Conservation (phyloP, 1,284 basidiomycete species). For the Ustilago lituana region DNA sequence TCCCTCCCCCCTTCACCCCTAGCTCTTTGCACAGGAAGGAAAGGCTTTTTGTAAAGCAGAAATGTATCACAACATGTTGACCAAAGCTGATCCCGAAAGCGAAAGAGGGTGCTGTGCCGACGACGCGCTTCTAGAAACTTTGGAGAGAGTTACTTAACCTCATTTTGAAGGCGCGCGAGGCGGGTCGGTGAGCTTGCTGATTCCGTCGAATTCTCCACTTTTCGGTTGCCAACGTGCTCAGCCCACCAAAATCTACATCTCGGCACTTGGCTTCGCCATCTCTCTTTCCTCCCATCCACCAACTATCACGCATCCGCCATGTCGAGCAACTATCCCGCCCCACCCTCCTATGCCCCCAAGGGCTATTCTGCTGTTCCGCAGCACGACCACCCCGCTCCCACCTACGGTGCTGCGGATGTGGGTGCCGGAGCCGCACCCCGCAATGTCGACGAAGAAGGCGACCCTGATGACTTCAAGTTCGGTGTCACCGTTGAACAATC, state of each 20-base stretch:
- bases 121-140: no score
- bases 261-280: no score
- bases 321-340: constrained; percentile 30
- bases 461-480: constrained; percentile 65
- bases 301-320: background rate
- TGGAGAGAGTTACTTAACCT: no score
- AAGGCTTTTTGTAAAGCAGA: constrained; percentile 9
- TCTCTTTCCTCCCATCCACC: background rate
- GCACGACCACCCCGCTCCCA: constrained; percentile 20
- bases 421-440: constrained; percentile 20
- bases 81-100: no score
- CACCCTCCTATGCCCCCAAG: constrained; percentile 37
- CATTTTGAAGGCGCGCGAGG: no score
- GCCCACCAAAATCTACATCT: background rate
- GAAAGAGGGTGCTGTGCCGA: no score
- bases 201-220: constrained; percentile 8
- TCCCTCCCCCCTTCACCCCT: background rate
- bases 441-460: constrained; percentile 53
- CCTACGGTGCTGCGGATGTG: constrained; percentile 34
- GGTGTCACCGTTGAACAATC: constrained; percentile 65
- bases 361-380: constrained; percentile 41
- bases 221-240: constrained; percentile 7
- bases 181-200: no score
- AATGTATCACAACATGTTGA: no score
- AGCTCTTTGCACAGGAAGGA: no score